A percentile compares a stretch with the other conserved stretches of the same genome.
These are phyloP conservation scores for Delonix regia DNA, from an alignment of 306 rosid genomes.

Conservation along the genomic window DNA sequence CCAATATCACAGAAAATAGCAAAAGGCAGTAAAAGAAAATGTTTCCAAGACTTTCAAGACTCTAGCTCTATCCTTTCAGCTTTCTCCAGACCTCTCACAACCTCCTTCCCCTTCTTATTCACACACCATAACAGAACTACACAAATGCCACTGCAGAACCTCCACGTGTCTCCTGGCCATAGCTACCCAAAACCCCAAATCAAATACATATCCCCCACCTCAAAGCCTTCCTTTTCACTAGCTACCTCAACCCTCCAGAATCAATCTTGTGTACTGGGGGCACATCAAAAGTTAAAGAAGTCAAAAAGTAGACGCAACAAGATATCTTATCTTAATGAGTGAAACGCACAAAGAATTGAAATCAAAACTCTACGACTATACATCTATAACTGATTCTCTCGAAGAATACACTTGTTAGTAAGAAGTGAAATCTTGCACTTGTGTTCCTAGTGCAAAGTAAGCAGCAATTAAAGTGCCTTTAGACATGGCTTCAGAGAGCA, in stretches of 20 bases:
- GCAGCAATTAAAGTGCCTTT: slow-evolving; percentile 3
- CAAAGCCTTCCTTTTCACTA: not conserved
- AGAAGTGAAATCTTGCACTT: slow-evolving; percentile 7
- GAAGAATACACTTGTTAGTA: not conserved
- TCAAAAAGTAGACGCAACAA: not conserved
- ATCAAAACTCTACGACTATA: slow-evolving; percentile 13
- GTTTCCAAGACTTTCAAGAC: not conserved
- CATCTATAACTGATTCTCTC: slow-evolving; percentile 3
- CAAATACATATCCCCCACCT: not conserved
- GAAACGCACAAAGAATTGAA: slow-evolving; percentile 4
- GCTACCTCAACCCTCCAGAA: not conserved
- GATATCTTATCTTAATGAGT: slow-evolving; percentile 18
- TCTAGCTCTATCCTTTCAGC: not conserved
- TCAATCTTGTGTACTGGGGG: not conserved
- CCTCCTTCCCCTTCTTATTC: not conserved
- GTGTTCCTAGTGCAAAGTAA: slow-evolving; percentile 21
- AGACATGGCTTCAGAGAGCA: slow-evolving; percentile 13
- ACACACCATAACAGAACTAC: not conserved
- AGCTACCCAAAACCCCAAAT: not conserved
- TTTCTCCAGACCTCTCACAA: not conserved
- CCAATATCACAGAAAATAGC: not conserved
- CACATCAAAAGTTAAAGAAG: not conserved
- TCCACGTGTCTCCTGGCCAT: not conserved
- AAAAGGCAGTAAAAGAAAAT: not conserved
- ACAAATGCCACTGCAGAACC: not conserved